phyloP scores from a whole-genome alignment of 1,284 basidiomycete species.

The Afroboletus lepidellus region DNA sequence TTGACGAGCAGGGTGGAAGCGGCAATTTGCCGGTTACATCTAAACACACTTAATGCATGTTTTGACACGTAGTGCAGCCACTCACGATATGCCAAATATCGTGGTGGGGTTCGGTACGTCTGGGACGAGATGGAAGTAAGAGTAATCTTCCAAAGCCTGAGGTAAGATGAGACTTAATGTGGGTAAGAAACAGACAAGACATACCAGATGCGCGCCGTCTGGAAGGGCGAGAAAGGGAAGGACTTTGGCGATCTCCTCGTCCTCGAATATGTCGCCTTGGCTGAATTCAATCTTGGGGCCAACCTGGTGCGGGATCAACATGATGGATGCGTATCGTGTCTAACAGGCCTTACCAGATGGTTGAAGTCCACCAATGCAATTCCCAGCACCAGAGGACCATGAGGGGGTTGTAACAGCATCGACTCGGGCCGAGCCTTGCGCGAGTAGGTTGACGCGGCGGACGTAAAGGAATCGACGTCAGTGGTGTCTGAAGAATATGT shows the following conservation, averaged over 20 bases:
- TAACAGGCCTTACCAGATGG: conserved; percentile 61
- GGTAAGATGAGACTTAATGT: conserved; percentile 11
- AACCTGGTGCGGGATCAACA: conserved; percentile 50
- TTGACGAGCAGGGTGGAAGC: conserved; percentile 80
- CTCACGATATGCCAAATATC: conserved; percentile 91
- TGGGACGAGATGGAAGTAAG: conserved; percentile 88
- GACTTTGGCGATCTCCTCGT: conserved; percentile 79
- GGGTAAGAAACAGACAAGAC: conserved; percentile 21
- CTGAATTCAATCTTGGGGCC: conserved; percentile 89
- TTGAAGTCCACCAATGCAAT: conserved; percentile 90
- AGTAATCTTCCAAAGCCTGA: conserved; percentile 92
- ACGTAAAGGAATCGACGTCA: conserved; percentile 58
- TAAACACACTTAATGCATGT: conserved; percentile 30
- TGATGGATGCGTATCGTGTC: conserved; percentile 11
- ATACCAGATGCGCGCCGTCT: conserved; percentile 92
- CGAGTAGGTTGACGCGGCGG: conserved; percentile 63
- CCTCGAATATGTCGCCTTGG: conserved; percentile 67
- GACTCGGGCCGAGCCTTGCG: conserved; percentile 78
- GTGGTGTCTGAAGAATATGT: conserved; percentile 44
- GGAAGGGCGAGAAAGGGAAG: conserved; percentile 97
- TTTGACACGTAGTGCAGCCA: conserved; percentile 14
- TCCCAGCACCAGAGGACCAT: conserved; percentile 70
- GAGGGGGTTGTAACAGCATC: conserved; percentile 55
- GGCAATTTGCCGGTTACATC: conserved; percentile 94
- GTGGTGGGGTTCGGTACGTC: conserved; percentile 72